phyloP scores from a whole-genome alignment of 2,329 filamentous ascomycete species.

The Sporothrix schenckii region DNA sequence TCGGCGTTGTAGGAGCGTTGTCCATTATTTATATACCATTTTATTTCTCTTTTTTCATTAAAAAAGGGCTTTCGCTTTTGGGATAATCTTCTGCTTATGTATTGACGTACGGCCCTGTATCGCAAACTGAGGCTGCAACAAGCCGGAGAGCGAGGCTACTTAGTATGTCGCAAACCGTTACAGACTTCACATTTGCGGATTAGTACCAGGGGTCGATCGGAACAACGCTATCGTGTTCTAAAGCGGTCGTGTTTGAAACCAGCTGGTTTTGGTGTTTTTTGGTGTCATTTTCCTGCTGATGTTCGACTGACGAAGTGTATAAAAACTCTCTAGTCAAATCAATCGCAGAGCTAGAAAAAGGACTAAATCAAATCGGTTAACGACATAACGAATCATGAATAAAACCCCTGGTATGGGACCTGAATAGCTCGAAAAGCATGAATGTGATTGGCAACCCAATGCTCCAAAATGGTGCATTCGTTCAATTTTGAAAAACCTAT shows the following conservation, averaged over 20 bases:
- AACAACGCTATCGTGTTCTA: not conserved
- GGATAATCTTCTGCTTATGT: too few relatives aligned
- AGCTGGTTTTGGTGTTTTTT: not conserved
- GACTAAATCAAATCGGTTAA: not conserved
- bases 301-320: too few relatives aligned
- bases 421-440: not conserved
- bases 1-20: not conserved
- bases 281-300: not conserved
- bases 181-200: not conserved
- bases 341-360: not conserved
- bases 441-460: not conserved
- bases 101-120: not conserved
- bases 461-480: conserved; percentile 4
- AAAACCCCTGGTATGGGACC: too few relatives aligned
- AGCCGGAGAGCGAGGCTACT: too few relatives aligned
- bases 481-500: not conserved
- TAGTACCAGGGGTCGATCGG: not conserved
- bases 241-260: not conserved
- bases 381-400: too few relatives aligned
- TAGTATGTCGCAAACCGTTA: not conserved
- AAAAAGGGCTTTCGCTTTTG: too few relatives aligned
- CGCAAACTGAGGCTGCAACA: not conserved
- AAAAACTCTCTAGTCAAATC: too few relatives aligned
- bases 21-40: too few relatives aligned
- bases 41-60: not conserved